A percentile compares a stretch with the other conserved stretches of the same genome.
Evolutionary conservation across 2,329 filamentous ascomycete genomes (phyloP).

Genomic region (Alternaria triticina): DNA sequence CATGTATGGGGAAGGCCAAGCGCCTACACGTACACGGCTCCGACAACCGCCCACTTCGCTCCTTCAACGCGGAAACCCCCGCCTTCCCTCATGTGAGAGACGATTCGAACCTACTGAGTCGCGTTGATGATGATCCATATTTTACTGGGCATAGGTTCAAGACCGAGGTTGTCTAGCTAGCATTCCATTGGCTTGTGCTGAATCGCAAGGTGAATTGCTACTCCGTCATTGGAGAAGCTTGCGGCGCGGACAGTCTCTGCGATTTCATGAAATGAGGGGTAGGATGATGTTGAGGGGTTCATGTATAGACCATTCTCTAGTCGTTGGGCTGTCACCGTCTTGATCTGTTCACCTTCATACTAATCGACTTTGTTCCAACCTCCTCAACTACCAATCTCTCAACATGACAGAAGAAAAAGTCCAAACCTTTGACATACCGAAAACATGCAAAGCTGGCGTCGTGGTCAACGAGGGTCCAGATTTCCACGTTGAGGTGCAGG

Average conservation of each 20-base stretch:
- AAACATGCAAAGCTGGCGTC: constrained; percentile 60
- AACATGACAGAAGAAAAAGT: constrained; percentile 36
- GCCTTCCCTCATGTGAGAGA: not conserved
- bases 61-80: not conserved
- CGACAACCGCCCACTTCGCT: not conserved
- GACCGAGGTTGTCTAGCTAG: not conserved
- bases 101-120: not conserved
- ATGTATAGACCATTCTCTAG: not conserved
- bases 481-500: constrained; percentile 56
- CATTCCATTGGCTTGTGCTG: not conserved
- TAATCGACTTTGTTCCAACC: not conserved
- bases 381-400: not conserved
- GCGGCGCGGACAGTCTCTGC: not conserved
- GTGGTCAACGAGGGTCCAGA: constrained; percentile 60
- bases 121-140: not conserved
- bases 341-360: not conserved
- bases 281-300: constrained; percentile 7
- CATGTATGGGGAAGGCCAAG: constrained; percentile 1
- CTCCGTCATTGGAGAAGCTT: not conserved
- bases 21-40: not conserved
- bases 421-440: constrained; percentile 52
- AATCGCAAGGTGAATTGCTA: not conserved
- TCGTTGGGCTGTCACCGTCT: not conserved
- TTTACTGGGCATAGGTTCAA: not conserved
- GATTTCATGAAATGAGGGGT: not conserved